phyloP scores from a whole-genome alignment of 345 rosid species.

The Balakata baccata region DNA sequence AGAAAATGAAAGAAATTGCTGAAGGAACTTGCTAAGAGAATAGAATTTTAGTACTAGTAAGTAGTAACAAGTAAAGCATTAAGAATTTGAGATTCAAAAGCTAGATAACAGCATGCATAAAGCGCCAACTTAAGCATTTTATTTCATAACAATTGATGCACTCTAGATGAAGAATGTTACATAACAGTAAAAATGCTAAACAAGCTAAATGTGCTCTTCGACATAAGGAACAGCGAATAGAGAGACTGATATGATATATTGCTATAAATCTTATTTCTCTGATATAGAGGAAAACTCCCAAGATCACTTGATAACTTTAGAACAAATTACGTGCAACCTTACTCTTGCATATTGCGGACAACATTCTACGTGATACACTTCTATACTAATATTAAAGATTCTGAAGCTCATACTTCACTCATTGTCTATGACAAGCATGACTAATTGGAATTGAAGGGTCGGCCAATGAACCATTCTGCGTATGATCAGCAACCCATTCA shows the following conservation, averaged over 20 bases:
- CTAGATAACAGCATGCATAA: no score
- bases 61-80: no score
- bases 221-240: background rate
- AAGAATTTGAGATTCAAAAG: no score
- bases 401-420: background rate
- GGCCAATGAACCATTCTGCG: constrained; percentile 51
- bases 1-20: no score
- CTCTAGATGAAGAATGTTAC: no score
- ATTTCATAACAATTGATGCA: no score
- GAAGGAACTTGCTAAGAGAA: no score
- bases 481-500: constrained; percentile 61
- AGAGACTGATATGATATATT: background rate
- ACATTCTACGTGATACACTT: background rate
- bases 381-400: background rate
- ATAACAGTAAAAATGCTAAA: no score
- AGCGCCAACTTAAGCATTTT: no score
- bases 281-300: background rate
- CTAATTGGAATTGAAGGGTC: constrained; percentile 60
- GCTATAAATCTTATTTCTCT: background rate
- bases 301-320: background rate
- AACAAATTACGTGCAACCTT: background rate
- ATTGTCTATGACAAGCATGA: constrained; percentile 58
- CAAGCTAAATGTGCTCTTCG: no score
- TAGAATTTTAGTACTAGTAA: no score
- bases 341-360: background rate